These are phyloP conservation scores for Claviceps sp. DNA, from an alignment of 2,329 filamentous ascomycete genomes.

Conservation along the genomic window DNA sequence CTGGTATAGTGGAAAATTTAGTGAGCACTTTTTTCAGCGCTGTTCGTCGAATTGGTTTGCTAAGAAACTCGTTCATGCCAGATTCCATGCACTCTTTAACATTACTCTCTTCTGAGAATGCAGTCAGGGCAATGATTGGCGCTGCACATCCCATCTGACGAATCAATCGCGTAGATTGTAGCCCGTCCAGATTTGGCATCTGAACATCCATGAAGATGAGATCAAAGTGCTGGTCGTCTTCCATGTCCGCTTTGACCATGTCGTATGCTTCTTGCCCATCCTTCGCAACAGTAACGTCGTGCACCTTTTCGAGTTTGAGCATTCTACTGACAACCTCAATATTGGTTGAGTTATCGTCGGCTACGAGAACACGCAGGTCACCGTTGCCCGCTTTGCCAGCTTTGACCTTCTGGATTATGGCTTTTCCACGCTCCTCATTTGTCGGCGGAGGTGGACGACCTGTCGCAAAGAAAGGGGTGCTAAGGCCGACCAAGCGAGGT, in stretches of 20 bases:
- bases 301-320: conserved; percentile 66
- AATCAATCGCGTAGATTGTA: conserved; percentile 77
- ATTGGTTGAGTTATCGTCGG: conserved; percentile 53
- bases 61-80: conserved; percentile 84
- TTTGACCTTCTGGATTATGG: conserved; percentile 51
- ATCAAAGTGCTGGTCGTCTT: conserved; percentile 58
- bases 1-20: conserved; percentile 69
- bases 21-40: conserved; percentile 76
- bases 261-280: conserved; percentile 82
- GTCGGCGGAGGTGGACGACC: conserved; percentile 20
- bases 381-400: conserved; percentile 28
- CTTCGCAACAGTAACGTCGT: conserved; percentile 78
- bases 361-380: conserved; percentile 71
- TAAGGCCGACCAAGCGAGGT: conserved; percentile 69
- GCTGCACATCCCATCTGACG: conserved; percentile 74
- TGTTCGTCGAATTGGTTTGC: conserved; percentile 64
- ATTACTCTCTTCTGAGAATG: conserved; percentile 83
- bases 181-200: conserved; percentile 86
- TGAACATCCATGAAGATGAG: conserved; percentile 94
- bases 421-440: conserved; percentile 44
- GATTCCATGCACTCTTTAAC: conserved; percentile 75
- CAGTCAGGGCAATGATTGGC: conserved; percentile 82
- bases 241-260: conserved; percentile 71
- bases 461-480: conserved; percentile 64
- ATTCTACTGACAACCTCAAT: conserved; percentile 46